Percentiles rank a stretch among this genome's conserved stretches.
These are phyloP conservation scores for Baorangia bicolor DNA, from an alignment of 768 basidiomycete species.

Conservation along the genomic window DNA sequence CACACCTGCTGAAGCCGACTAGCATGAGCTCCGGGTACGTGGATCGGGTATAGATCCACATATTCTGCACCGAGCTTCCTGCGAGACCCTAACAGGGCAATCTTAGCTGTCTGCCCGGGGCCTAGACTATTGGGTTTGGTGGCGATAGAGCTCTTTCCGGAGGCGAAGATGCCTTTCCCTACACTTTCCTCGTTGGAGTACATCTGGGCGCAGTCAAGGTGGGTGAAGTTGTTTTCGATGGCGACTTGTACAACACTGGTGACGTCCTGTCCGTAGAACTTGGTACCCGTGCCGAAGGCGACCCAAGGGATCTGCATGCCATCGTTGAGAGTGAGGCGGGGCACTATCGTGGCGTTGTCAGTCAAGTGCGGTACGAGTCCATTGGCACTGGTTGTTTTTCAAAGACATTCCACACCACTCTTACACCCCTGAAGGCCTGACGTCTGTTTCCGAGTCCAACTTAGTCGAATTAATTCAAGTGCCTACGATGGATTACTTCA, in stretches of 20 bases:
- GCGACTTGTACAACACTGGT: neutral
- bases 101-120: neutral
- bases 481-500: neutral
- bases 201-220: conserved; percentile 1
- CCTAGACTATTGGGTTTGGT: neutral
- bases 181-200: conserved; percentile 6
- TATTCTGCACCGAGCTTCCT: neutral
- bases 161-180: neutral
- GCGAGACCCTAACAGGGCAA: neutral
- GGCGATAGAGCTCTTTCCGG: neutral
- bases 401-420: no score
- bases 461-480: no score
- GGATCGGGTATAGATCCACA: neutral
- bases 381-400: no score
- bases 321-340: neutral
- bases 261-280: neutral
- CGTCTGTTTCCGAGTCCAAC: neutral
- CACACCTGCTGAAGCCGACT: neutral
- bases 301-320: neutral
- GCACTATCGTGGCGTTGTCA: neutral
- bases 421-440: neutral
- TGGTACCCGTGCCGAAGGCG: neutral
- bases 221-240: neutral
- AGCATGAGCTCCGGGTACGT: neutral
- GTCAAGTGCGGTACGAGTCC: neutral